Evolutionary conservation across 805 yeast genomes (phyloP), one percentile per base, ranked within the genome.

Genomic region (Gaillardinia entomophila): DNA sequence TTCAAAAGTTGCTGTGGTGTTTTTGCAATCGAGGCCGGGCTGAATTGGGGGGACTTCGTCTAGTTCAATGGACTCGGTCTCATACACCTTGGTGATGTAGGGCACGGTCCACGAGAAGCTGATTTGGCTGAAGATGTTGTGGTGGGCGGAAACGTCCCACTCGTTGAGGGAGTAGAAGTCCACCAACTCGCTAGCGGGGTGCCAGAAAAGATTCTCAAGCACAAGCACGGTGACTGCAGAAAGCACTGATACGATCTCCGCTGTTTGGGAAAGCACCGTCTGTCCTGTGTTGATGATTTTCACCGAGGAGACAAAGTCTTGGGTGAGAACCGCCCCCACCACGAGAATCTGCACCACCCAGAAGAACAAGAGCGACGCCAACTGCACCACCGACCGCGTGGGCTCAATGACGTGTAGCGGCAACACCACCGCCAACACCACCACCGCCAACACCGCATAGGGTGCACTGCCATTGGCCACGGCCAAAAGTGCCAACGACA

Each of bases 331-430:
- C 12, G 41, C 43, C n/a, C 40, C n/a, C 19, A 28, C 27, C 12
- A 41, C 16, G 6, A 42, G 4, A 6, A 37, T 27, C 13, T 25
- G 20, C 6, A 18, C n/a, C n/a, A 48, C 24, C 77, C 77, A 72
- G 41, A 53, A 71, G 13, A 65, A 38, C 7, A 69, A 44, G 16
- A 67, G 40, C 0, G 69, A 53, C 2, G 65, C 69, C 18, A 53
- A 47, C 11, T 68, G 68, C 2, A 60, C 48, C 1, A 62, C 44
- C 1, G 59, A 53, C 28, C 63, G 55, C 28, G 66, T 56, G 6
- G 62, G 56, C 40, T 76, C 81, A 12, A 70, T 36, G 6, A 55
- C 34, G 26, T 71, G 72, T 10, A 75, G 45, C 0, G 77, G 77
- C 1, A 64, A 28, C 2, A 68, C 55, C 3, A 65, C 2, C 4